phyloP scores from a whole-genome alignment of 139 green algal species.

The Raphidocelis subcapitata region DNA sequence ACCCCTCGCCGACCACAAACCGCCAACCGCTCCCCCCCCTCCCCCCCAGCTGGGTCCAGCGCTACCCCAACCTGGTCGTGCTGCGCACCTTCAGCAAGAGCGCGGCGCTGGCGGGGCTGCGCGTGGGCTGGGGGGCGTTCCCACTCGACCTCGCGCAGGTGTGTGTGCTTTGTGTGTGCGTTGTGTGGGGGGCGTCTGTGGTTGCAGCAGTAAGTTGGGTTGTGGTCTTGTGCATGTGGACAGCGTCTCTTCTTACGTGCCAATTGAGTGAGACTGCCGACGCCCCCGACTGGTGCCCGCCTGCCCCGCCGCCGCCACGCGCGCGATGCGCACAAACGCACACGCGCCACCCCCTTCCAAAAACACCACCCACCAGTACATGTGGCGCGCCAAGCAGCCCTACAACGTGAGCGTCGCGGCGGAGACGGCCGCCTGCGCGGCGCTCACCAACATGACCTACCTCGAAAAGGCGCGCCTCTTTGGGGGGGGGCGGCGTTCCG shows the following conservation, averaged over 20 bases:
- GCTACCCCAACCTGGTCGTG: conserved; percentile 91
- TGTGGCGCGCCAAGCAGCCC: conserved; percentile 98
- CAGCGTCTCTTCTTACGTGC: conserved; percentile 45
- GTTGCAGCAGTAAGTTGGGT: too few relatives aligned
- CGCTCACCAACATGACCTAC: conserved; percentile 58
- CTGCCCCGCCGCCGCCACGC: too few relatives aligned
- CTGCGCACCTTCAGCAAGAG: conserved; percentile 98
- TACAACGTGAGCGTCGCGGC: conserved; percentile 98
- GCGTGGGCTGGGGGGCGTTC: conserved; percentile 73
- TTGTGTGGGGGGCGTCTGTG: conserved; percentile 87
- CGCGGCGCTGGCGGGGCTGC: conserved; percentile 59
- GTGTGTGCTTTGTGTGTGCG: conserved; percentile 59
- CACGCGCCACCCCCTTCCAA: too few relatives aligned
- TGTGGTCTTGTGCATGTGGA: too few relatives aligned
- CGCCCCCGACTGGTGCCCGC: too few relatives aligned
- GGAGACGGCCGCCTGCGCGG: conserved; percentile 65
- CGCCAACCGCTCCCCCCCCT: too few relatives aligned
- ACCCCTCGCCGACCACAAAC: too few relatives aligned
- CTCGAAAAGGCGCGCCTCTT: conserved; percentile 34
- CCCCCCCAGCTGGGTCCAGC: conserved; percentile 70
- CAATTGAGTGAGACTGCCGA: too few relatives aligned
- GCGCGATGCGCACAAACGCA: too few relatives aligned
- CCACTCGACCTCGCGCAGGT: conserved; percentile 54
- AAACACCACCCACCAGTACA: conserved; percentile 72
- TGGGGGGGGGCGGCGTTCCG: not conserved